Evolutionary conservation across 352 stramenopile genomes (phyloP), one percentile per base, ranked within the genome.

Genomic region (Phytophthora rubi): DNA sequence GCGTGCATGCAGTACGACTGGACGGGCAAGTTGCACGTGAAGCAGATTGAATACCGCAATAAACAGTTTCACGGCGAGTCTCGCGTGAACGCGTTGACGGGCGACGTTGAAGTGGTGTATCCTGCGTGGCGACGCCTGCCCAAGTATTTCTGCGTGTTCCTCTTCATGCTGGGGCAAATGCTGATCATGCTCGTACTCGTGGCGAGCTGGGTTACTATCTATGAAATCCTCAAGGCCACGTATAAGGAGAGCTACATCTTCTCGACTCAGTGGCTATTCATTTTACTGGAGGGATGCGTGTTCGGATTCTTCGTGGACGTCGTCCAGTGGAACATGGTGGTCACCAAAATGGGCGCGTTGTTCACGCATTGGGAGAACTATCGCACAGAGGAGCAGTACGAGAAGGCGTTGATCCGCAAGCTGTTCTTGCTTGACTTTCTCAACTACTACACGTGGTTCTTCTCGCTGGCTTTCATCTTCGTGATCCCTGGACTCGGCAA

Each of bases 371-470:
- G 89, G 89, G 89, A 97, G 66, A 97, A 97, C 65, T 95, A 93
- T 65, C 77, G 79, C 16, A 97, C 89, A 0, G 85, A 94, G 53
- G 89, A 97, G 65, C 82, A 92, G 65, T 94, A 90, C 63, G 89
- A 97, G 63, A 90, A 84, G 54, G 78, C 88, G 13, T 68, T 97
- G 35, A 89, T 97, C 53, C 82, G 85, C 13, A 95, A 97, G 63
- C 73, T 97, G 12, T 94, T 97, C 49, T 39, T 94, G 45, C 68
- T 97, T 26, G 89, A 97, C 54, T 97, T 97, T 53, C 72, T 97
- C 30, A 97, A 97, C 77, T 97, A 97, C 78, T 97, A 95, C 75
- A 97, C 88, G 59, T 97, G 89, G 89, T 97, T 97, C 73, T 97
- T 97, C 70, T 93, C 83, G 67, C 83, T 97, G 35, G 88, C 89